Evolutionary conservation across 108 stramenopile species (phyloP).

Genomic region (Poteriospumella lacustris): DNA sequence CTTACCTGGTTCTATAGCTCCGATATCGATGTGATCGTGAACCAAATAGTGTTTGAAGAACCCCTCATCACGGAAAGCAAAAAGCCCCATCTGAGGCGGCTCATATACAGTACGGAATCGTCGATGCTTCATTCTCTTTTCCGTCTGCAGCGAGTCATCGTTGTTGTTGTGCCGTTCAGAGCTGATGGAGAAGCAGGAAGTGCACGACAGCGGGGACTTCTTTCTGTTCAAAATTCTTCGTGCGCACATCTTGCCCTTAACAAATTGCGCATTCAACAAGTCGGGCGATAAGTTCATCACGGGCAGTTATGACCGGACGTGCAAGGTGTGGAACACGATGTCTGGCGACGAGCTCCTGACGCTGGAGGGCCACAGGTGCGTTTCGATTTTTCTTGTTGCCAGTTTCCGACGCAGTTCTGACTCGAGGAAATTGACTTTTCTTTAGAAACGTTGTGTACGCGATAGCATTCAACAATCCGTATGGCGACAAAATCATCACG

Average conservation of each 20-base stretch:
- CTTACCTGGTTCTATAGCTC: conserved; percentile 11
- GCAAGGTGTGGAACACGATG: conserved; percentile 64
- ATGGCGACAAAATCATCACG: conserved; percentile 64
- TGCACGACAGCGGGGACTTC: conserved; percentile 52
- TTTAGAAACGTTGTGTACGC: conserved; percentile 67
- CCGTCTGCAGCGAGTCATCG: background rate
- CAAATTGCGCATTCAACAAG: conserved; percentile 70
- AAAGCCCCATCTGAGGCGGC: conserved; percentile 56
- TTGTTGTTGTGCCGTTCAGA: background rate
- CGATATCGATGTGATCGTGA: conserved; percentile 47
- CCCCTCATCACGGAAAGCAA: conserved; percentile 54
- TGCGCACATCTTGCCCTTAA: conserved; percentile 63
- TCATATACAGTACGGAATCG: conserved; percentile 47
- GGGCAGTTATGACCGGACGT: conserved; percentile 62
- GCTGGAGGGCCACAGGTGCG: conserved; percentile 60
- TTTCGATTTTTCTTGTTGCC: too few species aligned
- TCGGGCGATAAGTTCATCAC: conserved; percentile 64
- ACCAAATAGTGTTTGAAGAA: conserved; percentile 62
- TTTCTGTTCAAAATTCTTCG: conserved; percentile 63
- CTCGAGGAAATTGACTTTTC: too few species aligned
- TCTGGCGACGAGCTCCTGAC: conserved; percentile 64
- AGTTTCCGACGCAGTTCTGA: too few species aligned
- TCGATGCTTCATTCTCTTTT: background rate
- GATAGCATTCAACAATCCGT: conserved; percentile 69
- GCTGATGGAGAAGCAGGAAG: conserved; percentile 58